Percentiles rank a stretch among this genome's conserved stretches.
Evolutionary conservation across 2,329 filamentous ascomycete genomes (phyloP).

Genomic region (Cercospora zeina): DNA sequence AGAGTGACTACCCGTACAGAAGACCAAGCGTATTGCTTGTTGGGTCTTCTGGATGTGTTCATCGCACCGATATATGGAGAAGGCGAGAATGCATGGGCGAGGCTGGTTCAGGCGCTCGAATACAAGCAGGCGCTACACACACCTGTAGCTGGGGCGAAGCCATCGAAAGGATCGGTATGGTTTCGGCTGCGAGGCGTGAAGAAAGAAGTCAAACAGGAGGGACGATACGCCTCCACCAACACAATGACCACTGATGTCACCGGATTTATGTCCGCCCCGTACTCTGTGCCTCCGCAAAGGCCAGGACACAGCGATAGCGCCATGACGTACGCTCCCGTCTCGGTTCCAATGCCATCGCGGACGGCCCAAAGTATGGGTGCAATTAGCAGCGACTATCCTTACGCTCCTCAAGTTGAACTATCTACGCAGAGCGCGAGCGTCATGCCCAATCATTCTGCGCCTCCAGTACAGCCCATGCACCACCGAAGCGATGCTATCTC

Average conservation of each 20-base stretch:
- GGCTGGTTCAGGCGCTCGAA: not conserved
- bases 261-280: too few relatives aligned
- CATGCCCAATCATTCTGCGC: not conserved
- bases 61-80: slow-evolving; percentile 2
- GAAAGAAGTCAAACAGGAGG: not conserved
- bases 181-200: not conserved
- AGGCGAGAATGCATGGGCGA: slow-evolving; percentile 4
- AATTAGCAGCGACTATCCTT: not conserved
- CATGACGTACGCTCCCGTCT: not conserved
- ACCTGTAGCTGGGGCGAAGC: not conserved
- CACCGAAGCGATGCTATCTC: not conserved
- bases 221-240: not conserved
- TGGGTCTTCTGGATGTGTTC: slow-evolving; percentile 6
- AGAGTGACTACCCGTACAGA: not conserved
- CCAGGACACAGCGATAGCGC: not conserved
- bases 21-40: slow-evolving; percentile 4
- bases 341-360: not conserved
- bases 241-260: not conserved
- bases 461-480: not conserved
- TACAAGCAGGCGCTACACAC: not conserved
- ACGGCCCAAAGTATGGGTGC: not conserved
- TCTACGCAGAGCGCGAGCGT: not conserved
- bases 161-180: not conserved
- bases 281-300: not conserved
- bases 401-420: not conserved